Evolutionary conservation across 139 green algal species (phyloP).

Genomic region (Gonium pectorale): DNA sequence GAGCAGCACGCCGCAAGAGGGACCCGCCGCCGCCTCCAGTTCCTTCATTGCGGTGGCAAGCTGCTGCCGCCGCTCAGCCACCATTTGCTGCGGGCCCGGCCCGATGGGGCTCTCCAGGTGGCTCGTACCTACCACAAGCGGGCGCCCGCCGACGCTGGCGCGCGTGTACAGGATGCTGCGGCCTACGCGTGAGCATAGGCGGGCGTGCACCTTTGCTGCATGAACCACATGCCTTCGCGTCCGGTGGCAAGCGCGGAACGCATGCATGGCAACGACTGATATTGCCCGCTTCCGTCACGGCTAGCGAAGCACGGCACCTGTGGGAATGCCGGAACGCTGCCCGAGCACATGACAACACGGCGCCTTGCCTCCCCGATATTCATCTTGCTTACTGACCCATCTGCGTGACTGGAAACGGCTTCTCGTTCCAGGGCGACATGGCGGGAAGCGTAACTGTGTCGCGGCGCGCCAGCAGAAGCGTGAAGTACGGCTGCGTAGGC

Average conservation of each 20-base stretch:
- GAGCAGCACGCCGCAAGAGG: not conserved
- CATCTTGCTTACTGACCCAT: constrained; percentile 2
- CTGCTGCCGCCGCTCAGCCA: constrained; percentile 39
- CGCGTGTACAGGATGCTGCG: constrained; percentile 39
- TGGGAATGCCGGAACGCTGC: too few relatives aligned
- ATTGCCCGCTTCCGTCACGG: too few relatives aligned
- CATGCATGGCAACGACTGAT: too few relatives aligned
- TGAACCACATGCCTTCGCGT: not conserved
- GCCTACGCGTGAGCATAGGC: not conserved
- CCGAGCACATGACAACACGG: too few relatives aligned
- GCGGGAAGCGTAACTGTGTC: constrained; percentile 32
- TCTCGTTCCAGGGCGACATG: not conserved
- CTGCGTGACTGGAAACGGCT: not conserved
- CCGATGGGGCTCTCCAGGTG: constrained; percentile 70
- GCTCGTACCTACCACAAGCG: constrained; percentile 59
- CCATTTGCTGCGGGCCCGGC: constrained; percentile 29
- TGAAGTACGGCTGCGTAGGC: constrained; percentile 74
- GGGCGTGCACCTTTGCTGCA: too few relatives aligned
- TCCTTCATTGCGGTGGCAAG: constrained; percentile 15
- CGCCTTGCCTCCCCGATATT: too few relatives aligned
- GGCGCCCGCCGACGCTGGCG: constrained; percentile 8
- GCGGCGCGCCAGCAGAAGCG: constrained; percentile 62
- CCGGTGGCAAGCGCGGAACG: too few relatives aligned
- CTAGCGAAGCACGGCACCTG: too few relatives aligned
- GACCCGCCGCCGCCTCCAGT: constrained; percentile 20